These are phyloP conservation scores for Penicillium crustosum DNA, from an alignment of 2,329 filamentous ascomycete genomes.

Conservation along the genomic window DNA sequence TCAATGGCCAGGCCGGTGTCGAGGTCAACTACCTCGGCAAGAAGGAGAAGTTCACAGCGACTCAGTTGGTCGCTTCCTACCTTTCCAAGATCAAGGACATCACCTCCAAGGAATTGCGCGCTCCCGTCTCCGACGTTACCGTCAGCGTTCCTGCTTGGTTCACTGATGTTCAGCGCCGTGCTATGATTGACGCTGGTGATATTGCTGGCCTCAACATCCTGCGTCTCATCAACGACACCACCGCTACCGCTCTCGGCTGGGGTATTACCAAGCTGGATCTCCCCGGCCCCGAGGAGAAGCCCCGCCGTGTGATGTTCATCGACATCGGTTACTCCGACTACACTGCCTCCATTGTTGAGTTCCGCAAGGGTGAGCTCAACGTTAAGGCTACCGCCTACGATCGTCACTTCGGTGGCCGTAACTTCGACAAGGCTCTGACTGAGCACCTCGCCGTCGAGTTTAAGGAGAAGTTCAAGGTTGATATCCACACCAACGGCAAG, in stretches of 20 bases:
- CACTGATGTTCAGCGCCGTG: slow-evolving; percentile 87
- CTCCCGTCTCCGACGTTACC: slow-evolving; percentile 89
- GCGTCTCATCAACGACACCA: slow-evolving; percentile 96
- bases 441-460: slow-evolving; percentile 96
- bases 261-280: slow-evolving; percentile 98
- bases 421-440: slow-evolving; percentile 93
- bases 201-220: slow-evolving; percentile 91
- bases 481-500: slow-evolving; percentile 87
- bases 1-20: slow-evolving; percentile 91
- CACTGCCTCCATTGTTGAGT: slow-evolving; percentile 90
- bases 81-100: slow-evolving; percentile 91
- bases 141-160: slow-evolving; percentile 97
- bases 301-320: slow-evolving; percentile 83
- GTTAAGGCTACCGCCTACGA: slow-evolving; percentile 93
- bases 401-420: slow-evolving; percentile 93
- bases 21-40: slow-evolving; percentile 92
- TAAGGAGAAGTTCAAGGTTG: slow-evolving; percentile 96
- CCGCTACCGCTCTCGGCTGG: slow-evolving; percentile 90
- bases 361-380: slow-evolving; percentile 91
- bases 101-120: slow-evolving; percentile 79
- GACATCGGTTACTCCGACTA: slow-evolving; percentile 98
- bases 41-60: slow-evolving; percentile 93
- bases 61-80: slow-evolving; percentile 93
- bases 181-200: slow-evolving; percentile 85
- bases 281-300: slow-evolving; percentile 83